Evolutionary conservation across 2,329 filamentous ascomycete species (phyloP).

Genomic region (Delphinella strobiligena): DNA sequence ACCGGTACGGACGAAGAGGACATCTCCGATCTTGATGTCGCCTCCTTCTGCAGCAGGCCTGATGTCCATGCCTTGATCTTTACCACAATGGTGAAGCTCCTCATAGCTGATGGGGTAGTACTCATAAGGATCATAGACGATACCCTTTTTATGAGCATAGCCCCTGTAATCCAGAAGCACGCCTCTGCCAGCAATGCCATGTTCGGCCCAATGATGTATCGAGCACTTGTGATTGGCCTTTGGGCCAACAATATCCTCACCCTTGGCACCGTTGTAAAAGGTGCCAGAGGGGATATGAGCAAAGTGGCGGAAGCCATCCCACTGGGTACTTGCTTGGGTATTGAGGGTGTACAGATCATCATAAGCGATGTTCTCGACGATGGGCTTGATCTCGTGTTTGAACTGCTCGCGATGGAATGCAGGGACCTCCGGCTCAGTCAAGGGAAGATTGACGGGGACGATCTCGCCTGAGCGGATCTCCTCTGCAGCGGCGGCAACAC

Average conservation of each 20-base stretch:
- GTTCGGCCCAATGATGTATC: conserved; percentile 40
- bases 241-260: conserved; percentile 15
- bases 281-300: no score
- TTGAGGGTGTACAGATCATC: conserved; percentile 25
- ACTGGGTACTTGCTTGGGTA: conserved; percentile 6
- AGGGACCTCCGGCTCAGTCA: conserved; percentile 34
- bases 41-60: conserved; percentile 36
- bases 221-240: conserved; percentile 17
- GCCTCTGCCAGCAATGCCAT: conserved; percentile 29
- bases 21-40: conserved; percentile 19
- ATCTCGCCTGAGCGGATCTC: conserved; percentile 39
- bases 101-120: conserved; percentile 30
- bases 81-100: conserved; percentile 45
- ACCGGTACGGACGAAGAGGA: conserved; percentile 54
- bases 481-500: conserved; percentile 40
- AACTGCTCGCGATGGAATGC: conserved; percentile 37
- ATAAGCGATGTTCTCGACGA: no score
- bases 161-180: conserved; percentile 32
- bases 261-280: conserved; percentile 27
- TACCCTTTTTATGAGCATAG: conserved; percentile 30
- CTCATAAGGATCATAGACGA: conserved; percentile 29
- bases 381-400: conserved; percentile 40
- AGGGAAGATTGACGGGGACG: conserved; percentile 42
- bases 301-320: conserved; percentile 43
- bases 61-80: conserved; percentile 45